Conservation (phyloP, 768 basidiomycete species). For the Hortiboletus campestris region DNA sequence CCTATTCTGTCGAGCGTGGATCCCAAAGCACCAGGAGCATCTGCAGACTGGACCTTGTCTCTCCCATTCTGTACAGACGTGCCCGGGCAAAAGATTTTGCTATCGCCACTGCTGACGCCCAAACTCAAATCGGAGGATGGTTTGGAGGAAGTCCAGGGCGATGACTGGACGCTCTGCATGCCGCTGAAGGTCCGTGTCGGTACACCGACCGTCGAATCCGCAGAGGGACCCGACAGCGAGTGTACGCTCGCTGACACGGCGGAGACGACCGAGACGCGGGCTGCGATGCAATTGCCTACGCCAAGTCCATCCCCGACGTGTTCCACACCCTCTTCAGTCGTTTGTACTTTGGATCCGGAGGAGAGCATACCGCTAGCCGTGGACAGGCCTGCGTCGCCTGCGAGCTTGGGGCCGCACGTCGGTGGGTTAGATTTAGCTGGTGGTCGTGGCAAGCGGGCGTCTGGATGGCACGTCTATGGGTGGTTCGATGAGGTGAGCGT, state of each 20-base stretch:
- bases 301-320: constrained; percentile 29
- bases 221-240: constrained; percentile 3
- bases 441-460: constrained; percentile 32
- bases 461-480: constrained; percentile 32
- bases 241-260: background rate
- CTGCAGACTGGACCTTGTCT: constrained; percentile 30
- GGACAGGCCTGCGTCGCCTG: constrained; percentile 17
- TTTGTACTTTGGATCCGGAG: constrained; percentile 9
- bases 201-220: background rate
- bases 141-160: constrained; percentile 13
- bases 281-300: constrained; percentile 23
- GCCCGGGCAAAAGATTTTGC: constrained; percentile 22
- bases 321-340: background rate
- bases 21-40: background rate
- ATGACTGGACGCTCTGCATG: constrained; percentile 36
- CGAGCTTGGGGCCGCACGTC: constrained; percentile 25
- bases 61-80: constrained; percentile 30
- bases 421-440: constrained; percentile 32
- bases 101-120: background rate
- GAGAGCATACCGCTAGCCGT: background rate
- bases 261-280: background rate
- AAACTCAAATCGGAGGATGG: background rate
- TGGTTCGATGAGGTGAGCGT: constrained; percentile 27
- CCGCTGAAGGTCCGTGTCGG: constrained; percentile 20
- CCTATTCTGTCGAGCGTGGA: constrained; percentile 19